These are phyloP conservation scores for Noccaea caerulescens DNA, from an alignment of 345 rosid species.

Conservation along the genomic window DNA sequence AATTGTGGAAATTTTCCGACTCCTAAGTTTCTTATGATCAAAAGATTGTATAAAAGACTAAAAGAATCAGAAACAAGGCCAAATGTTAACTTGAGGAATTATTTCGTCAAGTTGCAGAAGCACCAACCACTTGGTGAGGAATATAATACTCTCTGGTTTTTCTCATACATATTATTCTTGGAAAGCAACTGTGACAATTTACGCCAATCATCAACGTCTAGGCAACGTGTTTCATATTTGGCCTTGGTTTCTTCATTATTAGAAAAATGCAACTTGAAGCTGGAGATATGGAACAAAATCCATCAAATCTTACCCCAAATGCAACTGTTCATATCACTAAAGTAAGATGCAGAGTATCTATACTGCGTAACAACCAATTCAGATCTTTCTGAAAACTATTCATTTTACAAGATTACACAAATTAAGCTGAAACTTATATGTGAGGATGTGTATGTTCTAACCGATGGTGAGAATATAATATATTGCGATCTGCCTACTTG, in stretches of 20 bases:
- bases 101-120: conserved; percentile 46
- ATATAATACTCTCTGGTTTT: conserved; percentile 35
- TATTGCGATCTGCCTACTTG: conserved; percentile 41
- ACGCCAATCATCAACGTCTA: conserved; percentile 57
- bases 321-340: conserved; percentile 6
- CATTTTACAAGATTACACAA: conserved; percentile 11
- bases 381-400: not conserved
- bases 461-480: conserved; percentile 33
- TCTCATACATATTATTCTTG: conserved; percentile 21
- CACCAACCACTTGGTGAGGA: conserved; percentile 50
- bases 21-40: not conserved
- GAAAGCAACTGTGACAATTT: conserved; percentile 50
- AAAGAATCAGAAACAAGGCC: not conserved
- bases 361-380: not conserved
- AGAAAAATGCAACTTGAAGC: conserved; percentile 53
- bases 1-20: not conserved
- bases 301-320: conserved; percentile 20
- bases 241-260: conserved; percentile 44
- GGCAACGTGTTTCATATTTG: conserved; percentile 40
- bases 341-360: conserved; percentile 21
- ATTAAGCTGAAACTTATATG: not conserved
- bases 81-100: not conserved
- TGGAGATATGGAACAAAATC: conserved; percentile 27
- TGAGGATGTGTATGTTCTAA: not conserved
- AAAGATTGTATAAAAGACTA: too few species aligned